Evolutionary conservation across 1,284 basidiomycete species (phyloP).

Genomic region (Sphaerobolus stellatus): DNA sequence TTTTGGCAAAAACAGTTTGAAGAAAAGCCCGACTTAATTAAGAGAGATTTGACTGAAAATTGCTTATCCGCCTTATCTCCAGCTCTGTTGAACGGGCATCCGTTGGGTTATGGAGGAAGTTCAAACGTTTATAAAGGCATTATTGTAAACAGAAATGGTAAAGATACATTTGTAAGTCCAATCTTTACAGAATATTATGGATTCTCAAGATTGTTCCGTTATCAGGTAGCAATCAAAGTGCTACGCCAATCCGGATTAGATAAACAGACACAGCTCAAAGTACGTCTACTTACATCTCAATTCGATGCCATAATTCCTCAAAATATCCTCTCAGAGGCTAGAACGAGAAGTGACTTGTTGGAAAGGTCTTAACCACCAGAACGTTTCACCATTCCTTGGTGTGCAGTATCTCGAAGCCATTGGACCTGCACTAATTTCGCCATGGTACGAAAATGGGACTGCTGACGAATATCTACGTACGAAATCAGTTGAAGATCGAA

Average conservation of each 20-base stretch:
- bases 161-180: too few relatives aligned
- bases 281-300: neutral
- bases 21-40: too few relatives aligned
- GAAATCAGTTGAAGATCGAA: constrained; percentile 3
- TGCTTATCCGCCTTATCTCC: too few relatives aligned
- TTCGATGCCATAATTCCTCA: neutral
- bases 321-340: neutral
- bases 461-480: constrained; percentile 5
- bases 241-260: neutral
- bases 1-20: too few relatives aligned
- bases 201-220: neutral
- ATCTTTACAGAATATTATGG: too few relatives aligned
- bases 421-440: constrained; percentile 1
- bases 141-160: too few relatives aligned
- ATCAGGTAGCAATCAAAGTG: constrained; percentile 7
- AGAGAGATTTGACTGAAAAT: too few relatives aligned
- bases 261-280: neutral
- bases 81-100: too few relatives aligned
- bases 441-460: constrained; percentile 9
- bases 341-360: constrained; percentile 6
- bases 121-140: too few relatives aligned
- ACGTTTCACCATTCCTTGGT: constrained; percentile 4
- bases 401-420: neutral
- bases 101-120: too few relatives aligned
- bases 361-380: constrained; percentile 2